Conservation (phyloP, 192 early-diverging fungal genomes). For the Entomortierella chlamydospora region DNA sequence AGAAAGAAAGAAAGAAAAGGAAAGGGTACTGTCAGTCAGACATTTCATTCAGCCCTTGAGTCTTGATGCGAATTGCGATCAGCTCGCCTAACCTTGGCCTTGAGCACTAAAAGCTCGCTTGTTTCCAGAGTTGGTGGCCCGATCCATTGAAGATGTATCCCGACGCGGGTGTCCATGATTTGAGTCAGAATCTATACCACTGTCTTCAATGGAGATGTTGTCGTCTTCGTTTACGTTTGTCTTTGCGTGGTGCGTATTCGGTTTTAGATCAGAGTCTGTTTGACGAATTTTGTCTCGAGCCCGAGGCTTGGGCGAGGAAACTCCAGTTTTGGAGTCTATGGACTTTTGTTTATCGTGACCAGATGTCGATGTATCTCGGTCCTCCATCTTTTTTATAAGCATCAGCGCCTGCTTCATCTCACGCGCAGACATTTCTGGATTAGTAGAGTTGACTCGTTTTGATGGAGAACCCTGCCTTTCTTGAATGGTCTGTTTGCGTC, state of each 20-base stretch:
- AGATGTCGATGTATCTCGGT: constrained; percentile 19
- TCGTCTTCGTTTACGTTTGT: constrained; percentile 25
- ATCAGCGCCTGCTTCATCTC: constrained; percentile 47
- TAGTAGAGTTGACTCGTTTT: constrained; percentile 5
- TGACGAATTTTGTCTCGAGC: constrained; percentile 11
- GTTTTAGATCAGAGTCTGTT: background rate
- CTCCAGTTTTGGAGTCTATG: background rate
- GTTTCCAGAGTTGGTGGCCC: background rate
- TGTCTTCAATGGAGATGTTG: constrained; percentile 48
- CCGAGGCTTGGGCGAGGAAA: constrained; percentile 9
- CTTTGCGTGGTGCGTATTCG: background rate
- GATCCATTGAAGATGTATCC: constrained; percentile 7
- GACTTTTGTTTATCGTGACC: constrained; percentile 20
- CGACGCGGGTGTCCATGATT: constrained; percentile 25
- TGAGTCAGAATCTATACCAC: constrained; percentile 53
- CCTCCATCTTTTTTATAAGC: constrained; percentile 48
- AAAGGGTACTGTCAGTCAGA: too few relatives aligned
- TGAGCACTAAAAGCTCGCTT: constrained; percentile 5
- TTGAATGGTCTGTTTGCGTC: constrained; percentile 14
- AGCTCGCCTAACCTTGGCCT: constrained; percentile 28
- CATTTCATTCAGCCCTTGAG: too few relatives aligned
- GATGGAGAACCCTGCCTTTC: constrained; percentile 26
- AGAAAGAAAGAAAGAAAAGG: background rate
- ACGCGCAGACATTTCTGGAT: constrained; percentile 34
- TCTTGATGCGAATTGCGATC: too few relatives aligned